These are phyloP conservation scores for Podospora appendiculata DNA, from an alignment of 495 filamentous ascomycete genomes.

Conservation along the genomic window DNA sequence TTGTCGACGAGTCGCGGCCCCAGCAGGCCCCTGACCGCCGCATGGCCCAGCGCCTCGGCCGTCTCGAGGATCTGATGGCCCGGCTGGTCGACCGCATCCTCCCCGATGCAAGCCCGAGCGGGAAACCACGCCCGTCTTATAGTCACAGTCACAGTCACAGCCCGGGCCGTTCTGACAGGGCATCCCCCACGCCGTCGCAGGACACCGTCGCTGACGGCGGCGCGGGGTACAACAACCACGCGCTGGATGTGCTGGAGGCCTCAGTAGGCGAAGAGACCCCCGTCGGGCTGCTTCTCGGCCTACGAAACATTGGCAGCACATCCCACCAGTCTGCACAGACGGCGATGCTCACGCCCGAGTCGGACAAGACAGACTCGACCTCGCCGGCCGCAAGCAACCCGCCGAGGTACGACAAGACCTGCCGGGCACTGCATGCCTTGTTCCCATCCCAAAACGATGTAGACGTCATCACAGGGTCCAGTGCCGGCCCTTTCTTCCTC, in stretches of 20 bases:
- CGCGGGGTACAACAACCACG: background rate
- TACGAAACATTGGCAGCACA: constrained; percentile 8
- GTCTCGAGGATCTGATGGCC: constrained; percentile 40
- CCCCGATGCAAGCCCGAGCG: constrained; percentile 6
- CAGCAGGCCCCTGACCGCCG: constrained; percentile 24
- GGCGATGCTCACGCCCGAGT: constrained; percentile 17
- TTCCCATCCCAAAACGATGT: constrained; percentile 36
- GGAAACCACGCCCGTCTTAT: too few species aligned
- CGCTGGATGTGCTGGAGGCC: constrained; percentile 7
- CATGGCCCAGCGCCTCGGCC: constrained; percentile 36
- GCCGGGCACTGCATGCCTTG: constrained; percentile 20
- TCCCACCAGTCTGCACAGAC: background rate
- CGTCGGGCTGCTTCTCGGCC: constrained; percentile 11
- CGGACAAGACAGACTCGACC: constrained; percentile 9
- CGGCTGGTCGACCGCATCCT: constrained; percentile 33
- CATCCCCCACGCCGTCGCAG: constrained; percentile 8
- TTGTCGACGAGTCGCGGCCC: constrained; percentile 29
- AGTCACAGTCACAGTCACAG: background rate
- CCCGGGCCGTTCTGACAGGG: background rate
- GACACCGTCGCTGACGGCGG: constrained; percentile 1
- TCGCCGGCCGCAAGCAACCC: background rate
- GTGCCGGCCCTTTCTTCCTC: constrained; percentile 22
- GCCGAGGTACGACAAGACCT: constrained; percentile 14
- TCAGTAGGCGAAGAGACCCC: constrained; percentile 13
- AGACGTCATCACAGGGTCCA: constrained; percentile 20